Base-by-base conservation (phyloP, 1,284 basidiomycete species). In the Takashimella koratensis region DNA sequence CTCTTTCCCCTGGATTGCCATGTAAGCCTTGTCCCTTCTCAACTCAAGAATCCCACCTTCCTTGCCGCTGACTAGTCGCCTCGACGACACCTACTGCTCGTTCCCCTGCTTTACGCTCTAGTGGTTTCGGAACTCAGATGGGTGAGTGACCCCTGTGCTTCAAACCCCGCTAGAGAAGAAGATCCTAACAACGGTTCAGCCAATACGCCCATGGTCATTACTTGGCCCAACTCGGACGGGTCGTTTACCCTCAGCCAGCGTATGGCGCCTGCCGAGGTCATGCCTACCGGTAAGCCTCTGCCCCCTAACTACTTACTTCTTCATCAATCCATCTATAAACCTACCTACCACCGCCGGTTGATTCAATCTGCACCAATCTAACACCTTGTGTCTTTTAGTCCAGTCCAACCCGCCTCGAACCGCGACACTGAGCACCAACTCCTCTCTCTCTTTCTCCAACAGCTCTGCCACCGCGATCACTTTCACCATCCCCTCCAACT, bases 201-300 rank as follows among this genome's bases (percentile, higher is more conserved):
- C 6, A 58, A 77, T 56, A 75, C 79, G 10, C 80, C 82, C 0
- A 83, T 86, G 82, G 81, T 86, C 48, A 82, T 87, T 44, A 79
- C 83, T 71, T 87, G 85, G 85, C 74, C 80, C 5, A 83, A 84
- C 62, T 67, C 70, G 11, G 79, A 83, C 57, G 80, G 80, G 6
- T 71, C 77, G 2, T 75, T 83, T 43, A 84, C 82, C 10, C 70
- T 86, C 25, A 84, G 83, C 12, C 85, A 86, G 65, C 79, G 85
- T 26, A 68, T 68, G 22, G 80, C 85, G 0, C 53, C 74, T 2
- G 60, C 61, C 4, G 71, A 83, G 48, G 65, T 73, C 0, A 76
- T 79, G 76, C 85, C 85, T 2, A 78, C 23, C 66, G 20, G 77
- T 83, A 46, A 41, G 63, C 51, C 8, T 36, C 20, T 48, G 13